Conservation (phyloP, 2,329 filamentous ascomycete genomes). For the Pseudogymnoascus sp. region DNA sequence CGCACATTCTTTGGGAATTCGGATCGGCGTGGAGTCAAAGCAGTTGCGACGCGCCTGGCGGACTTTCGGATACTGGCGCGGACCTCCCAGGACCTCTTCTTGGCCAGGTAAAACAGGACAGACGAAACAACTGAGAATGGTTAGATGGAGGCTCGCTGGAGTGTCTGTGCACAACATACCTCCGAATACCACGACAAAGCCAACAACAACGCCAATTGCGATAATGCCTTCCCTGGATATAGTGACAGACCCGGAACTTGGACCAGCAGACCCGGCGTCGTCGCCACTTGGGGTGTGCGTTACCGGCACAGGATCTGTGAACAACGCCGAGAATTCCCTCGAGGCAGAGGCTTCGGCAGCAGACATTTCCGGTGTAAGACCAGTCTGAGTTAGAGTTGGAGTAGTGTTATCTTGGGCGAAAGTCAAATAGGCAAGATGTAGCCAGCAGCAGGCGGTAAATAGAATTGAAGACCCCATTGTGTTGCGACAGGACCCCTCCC, state of each 20-base stretch:
- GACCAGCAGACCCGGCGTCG: constrained; percentile 56
- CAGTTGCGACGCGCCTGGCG: constrained; percentile 51
- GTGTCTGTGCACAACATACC: constrained; percentile 40
- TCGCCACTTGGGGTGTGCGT: constrained; percentile 21
- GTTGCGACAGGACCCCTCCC: neutral
- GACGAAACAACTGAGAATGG: constrained; percentile 17
- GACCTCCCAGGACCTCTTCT: constrained; percentile 78
- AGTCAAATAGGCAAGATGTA: constrained; percentile 5
- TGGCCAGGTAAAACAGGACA: constrained; percentile 74
- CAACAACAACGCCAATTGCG: constrained; percentile 67
- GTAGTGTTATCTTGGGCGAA: neutral
- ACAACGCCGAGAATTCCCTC: constrained; percentile 24
- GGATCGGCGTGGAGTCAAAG: constrained; percentile 52
- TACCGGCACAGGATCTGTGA: constrained; percentile 15
- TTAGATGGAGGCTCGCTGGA: neutral
- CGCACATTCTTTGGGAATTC: constrained; percentile 51
- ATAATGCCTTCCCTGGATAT: constrained; percentile 63
- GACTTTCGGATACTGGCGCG: constrained; percentile 64
- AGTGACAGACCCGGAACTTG: constrained; percentile 48
- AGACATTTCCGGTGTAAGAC: constrained; percentile 1
- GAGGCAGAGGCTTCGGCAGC: constrained; percentile 18
- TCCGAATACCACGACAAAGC: constrained; percentile 57
- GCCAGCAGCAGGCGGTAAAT: constrained; percentile 7
- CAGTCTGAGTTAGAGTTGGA: neutral
- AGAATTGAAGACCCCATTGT: constrained; percentile 6